Base-by-base conservation (phyloP, 805 yeast species). In the Myxozyma sirexii region DNA sequence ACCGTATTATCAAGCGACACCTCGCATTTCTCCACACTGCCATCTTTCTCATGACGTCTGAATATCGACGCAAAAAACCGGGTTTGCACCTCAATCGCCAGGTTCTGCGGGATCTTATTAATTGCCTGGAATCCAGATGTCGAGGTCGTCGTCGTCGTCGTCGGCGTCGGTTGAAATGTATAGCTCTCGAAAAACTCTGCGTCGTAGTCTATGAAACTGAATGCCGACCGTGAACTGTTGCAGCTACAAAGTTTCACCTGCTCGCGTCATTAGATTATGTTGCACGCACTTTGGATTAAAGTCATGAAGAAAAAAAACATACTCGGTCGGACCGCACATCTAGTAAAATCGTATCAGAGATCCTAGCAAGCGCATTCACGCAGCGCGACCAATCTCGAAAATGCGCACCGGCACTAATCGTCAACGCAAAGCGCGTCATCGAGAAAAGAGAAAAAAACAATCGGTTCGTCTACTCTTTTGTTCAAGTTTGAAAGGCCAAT, bases 381-480 rank as follows among this genome's bases (percentile, higher is more conserved):
- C 56, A 37, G n/a, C 66, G 58, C 15, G 64, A 54, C 64, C 64
- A 62, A 42, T 62, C 66, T 37, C 57, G 37, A 31, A 62, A 49
- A 3, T 47, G 44, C 24, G 31, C 15, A 3, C 61, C 61, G 12
- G 65, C 17, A 24, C 27, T 46, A 4, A 62, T 60, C 6, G 58
- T 24, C n/a, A 62, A 29, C 38, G 58, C 60, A 47, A 62, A 59
- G 51, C 47, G 50, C 26, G 59, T 45, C 65, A 60, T 60, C 24
- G 7, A n/a, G n/a, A n/a, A n/a, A n/a, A n/a, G n/a, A n/a, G n/a
- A n/a, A n/a, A n/a, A n/a, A n/a, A n/a, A n/a, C n/a, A n/a, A n/a
- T n/a, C n/a, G n/a, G n/a, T n/a, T n/a, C n/a, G n/a, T n/a, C n/a
- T n/a, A n/a, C n/a, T n/a, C n/a, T n/a, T n/a, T n/a, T n/a, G n/a